Base-by-base conservation (phyloP, 495 filamentous ascomycete genomes). In the Apiosordaria backusii region DNA sequence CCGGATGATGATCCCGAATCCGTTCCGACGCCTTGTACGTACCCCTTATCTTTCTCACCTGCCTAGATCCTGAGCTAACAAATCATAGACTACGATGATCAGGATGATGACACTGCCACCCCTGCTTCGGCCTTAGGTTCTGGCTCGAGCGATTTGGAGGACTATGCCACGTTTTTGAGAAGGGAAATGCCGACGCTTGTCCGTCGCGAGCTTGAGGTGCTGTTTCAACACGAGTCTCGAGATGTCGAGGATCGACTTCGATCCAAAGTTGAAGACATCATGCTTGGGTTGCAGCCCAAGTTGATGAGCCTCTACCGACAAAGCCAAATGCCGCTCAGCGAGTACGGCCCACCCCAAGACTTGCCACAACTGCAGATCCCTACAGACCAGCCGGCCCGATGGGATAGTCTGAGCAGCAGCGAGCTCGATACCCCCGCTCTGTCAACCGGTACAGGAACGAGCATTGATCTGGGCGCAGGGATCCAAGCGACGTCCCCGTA, bases 21-120 rank as follows among this genome's bases (percentile, higher is more conserved):
- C 0, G 70, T 79, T 27, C 79, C 79, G 10, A 76, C 71, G 9
- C 77, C 79, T 50, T 80, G 79, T 81, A 67, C 67, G 77, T 68
- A 0, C 57, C 24, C 22, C 18, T 59, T 29, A 13, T 63, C 21
- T 52, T 21, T 13, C 24, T 15, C 50, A 6, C 24, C 1, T 16
- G 25, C 52, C 15, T 26, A 18, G n/a, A 19, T 58, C 18, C 19
- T 58, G 0, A 35, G 50, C 45, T 67, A 53, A 76, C 67, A 18
- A 57, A n/a, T 26, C 0, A 10, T 50, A 74, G 69, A 79, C 24
- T 75, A 73, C 27, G 67, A 68, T 9, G 55, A 61, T 1, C 75
- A 79, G 26, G 72, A 69, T 21, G 76, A 77, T 13, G 57, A 60
- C 23, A 65, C 70, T 21, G 69, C 68, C 24, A 63, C 63, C 4